phyloP scores from a whole-genome alignment of 179 eudicot species.

The Nepenthes alata region DNA sequence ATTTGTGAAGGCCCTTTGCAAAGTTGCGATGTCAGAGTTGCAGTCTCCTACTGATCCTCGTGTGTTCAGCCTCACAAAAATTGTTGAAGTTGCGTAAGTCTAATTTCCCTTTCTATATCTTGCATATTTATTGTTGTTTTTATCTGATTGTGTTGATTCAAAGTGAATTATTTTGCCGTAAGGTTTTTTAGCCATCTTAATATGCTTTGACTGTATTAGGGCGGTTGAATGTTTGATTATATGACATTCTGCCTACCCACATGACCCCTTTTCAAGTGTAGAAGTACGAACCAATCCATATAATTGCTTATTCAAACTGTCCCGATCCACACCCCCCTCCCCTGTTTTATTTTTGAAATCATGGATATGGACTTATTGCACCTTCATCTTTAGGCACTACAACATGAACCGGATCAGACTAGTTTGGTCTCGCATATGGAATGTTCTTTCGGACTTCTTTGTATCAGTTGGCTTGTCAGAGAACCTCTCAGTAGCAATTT shows the following conservation, averaged over 20 bases:
- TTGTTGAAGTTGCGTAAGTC: constrained; percentile 98
- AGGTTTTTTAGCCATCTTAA: too few relatives aligned
- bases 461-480: constrained; percentile 96
- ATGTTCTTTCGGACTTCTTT: constrained; percentile 94
- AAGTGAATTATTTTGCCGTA: too few relatives aligned
- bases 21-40: constrained; percentile 92
- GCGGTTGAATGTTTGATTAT: neutral
- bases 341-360: neutral
- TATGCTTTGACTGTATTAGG: too few relatives aligned
- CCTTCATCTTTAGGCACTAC: constrained; percentile 76
- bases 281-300: too few relatives aligned
- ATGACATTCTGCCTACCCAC: neutral
- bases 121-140: neutral
- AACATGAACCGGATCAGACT: constrained; percentile 95
- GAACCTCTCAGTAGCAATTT: constrained; percentile 94
- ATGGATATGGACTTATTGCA: neutral
- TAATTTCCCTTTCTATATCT: neutral
- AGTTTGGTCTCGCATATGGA: constrained; percentile 99
- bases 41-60: constrained; percentile 99
- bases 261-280: neutral
- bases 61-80: constrained; percentile 92
- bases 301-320: too few relatives aligned
- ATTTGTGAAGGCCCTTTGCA: constrained; percentile 91
- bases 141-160: too few relatives aligned
- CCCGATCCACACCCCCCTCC: neutral